Conservation (phyloP, 345 rosid genomes). For the Eutrema japonicum region DNA sequence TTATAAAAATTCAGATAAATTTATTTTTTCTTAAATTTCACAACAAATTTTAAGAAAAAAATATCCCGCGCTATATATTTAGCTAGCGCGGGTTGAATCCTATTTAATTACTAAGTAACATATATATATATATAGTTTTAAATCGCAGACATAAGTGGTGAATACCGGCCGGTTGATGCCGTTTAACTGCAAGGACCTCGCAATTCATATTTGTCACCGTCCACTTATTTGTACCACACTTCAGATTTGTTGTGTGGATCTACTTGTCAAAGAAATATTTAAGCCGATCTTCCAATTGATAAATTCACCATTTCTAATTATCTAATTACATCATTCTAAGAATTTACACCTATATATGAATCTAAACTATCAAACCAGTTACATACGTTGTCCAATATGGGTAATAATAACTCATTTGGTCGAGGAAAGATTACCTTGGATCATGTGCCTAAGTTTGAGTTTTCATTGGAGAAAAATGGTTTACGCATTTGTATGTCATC, state of each 20-base stretch:
- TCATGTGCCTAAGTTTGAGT: slow-evolving; percentile 12
- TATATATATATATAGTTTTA: too few relatives aligned
- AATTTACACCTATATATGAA: background rate
- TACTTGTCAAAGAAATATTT: background rate
- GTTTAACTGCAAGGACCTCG: slow-evolving; percentile 10
- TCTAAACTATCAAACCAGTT: background rate
- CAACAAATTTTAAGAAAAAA: too few relatives aligned
- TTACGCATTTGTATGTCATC: slow-evolving; percentile 13
- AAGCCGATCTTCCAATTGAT: background rate
- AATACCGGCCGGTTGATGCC: slow-evolving; percentile 18
- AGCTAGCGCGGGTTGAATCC: too few relatives aligned
- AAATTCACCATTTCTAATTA: background rate
- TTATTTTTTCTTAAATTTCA: too few relatives aligned
- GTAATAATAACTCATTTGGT: too few relatives aligned
- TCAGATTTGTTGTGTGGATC: background rate
- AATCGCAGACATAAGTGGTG: background rate
- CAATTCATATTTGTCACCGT: slow-evolving; percentile 19
- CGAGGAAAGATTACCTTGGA: background rate
- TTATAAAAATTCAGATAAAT: too few relatives aligned
- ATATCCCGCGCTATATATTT: too few relatives aligned
- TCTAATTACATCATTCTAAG: background rate
- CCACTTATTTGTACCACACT: background rate
- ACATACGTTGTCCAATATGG: slow-evolving; percentile 1
- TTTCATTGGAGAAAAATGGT: background rate
- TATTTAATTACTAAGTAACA: background rate